phyloP scores from a whole-genome alignment of 1,139 yeast species.

The Lizanozyma gosingica region DNA sequence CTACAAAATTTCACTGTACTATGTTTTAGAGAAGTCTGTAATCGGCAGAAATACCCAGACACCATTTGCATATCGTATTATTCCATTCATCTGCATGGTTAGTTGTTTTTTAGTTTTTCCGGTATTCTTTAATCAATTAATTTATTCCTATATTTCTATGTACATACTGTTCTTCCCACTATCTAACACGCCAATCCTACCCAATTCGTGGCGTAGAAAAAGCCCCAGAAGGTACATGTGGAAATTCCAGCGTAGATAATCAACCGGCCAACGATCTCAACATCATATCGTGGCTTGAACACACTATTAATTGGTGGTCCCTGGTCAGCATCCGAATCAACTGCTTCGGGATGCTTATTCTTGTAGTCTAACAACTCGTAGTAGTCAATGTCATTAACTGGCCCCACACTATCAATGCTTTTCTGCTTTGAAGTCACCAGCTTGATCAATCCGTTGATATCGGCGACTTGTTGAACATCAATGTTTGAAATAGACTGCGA shows the following conservation, averaged over 20 bases:
- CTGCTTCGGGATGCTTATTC: slow-evolving; percentile 2
- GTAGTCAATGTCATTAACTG: slow-evolving; percentile 33
- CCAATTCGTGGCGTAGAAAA: slow-evolving; percentile 16
- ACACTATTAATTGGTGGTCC: slow-evolving; percentile 24
- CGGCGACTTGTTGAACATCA: slow-evolving; percentile 24
- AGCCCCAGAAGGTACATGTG: slow-evolving; percentile 36
- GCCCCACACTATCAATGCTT: slow-evolving; percentile 24
- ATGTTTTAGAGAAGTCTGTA: no score
- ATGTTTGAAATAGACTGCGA: slow-evolving; percentile 33
- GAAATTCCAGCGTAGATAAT: slow-evolving; percentile 72
- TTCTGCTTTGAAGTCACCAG: slow-evolving; percentile 19
- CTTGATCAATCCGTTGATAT: slow-evolving; percentile 24
- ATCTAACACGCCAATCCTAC: slow-evolving; percentile 7
- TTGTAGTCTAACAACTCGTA: slow-evolving; percentile 33
- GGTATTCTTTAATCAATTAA: no score
- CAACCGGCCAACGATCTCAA: slow-evolving; percentile 64
- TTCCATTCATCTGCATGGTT: no score
- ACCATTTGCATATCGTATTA: no score
- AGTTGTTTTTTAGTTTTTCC: no score
- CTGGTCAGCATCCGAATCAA: slow-evolving; percentile 2
- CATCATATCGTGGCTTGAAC: slow-evolving; percentile 53
- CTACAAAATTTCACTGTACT: no score
- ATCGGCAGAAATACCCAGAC: no score
- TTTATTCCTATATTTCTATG: no score
- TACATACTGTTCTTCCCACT: no score